These are phyloP conservation scores for Coriaria nepalensis DNA, from an alignment of 306 rosid species.

Conservation along the genomic window DNA sequence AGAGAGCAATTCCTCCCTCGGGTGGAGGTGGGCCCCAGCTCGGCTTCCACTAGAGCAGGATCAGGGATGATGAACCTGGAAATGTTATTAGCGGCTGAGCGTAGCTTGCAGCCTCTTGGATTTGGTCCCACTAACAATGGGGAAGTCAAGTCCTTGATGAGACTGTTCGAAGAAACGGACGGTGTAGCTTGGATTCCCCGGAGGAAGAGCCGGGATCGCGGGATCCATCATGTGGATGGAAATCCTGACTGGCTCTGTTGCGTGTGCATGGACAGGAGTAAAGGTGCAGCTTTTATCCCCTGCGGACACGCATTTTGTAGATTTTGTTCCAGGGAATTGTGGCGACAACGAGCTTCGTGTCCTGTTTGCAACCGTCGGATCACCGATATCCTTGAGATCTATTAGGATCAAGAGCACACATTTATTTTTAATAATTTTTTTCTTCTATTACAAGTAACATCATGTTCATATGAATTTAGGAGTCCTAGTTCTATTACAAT, in stretches of 20 bases:
- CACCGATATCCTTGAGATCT: constrained; percentile 20
- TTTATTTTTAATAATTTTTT: no score
- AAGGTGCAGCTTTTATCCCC: constrained; percentile 26
- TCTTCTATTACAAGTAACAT: no score
- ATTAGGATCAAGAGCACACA: constrained; percentile 2
- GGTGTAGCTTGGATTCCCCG: constrained; percentile 16
- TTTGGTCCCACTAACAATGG: constrained; percentile 12
- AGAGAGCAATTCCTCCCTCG: no score
- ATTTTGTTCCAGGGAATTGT: constrained; percentile 22
- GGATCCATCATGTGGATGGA: no score
- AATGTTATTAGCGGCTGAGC: constrained; percentile 26
- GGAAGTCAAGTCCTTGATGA: constrained; percentile 20
- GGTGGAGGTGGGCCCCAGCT: constrained; percentile 6
- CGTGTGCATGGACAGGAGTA: constrained; percentile 25
- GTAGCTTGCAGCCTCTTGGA: constrained; percentile 9
- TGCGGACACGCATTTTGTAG: constrained; percentile 27
- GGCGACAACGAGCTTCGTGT: constrained; percentile 17
- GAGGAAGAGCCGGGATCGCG: constrained; percentile 8
- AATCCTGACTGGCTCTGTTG: constrained; percentile 22
- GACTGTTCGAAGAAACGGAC: constrained; percentile 22
- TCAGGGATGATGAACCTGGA: constrained; percentile 26
- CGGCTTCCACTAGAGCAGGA: constrained; percentile 9
- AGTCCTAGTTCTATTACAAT: no score
- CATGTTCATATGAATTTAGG: no score
- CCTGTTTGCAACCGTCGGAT: constrained; percentile 24